Base-by-base conservation (phyloP, 2,329 filamentous ascomycete genomes). In the Emericellopsis cladophorae region DNA sequence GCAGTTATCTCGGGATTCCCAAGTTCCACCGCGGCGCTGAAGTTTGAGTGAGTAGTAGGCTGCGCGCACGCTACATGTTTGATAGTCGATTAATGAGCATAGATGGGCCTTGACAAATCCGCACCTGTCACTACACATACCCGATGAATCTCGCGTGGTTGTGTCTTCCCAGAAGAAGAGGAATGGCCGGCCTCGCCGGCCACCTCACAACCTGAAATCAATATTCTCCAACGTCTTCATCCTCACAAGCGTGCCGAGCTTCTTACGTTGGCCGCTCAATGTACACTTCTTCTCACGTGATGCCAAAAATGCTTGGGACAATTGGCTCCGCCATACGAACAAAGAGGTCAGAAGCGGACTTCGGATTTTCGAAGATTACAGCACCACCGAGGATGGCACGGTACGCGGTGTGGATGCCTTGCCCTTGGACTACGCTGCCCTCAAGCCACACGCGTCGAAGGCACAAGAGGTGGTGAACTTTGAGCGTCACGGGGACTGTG, bases 91-190 rank as follows among this genome's bases (percentile, higher is more conserved):
- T 49, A 32, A 42, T 40, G 11, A 23, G n/a, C 38, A 8, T 32
- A 90, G 85, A 68, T 95, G 90, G 90, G 89, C 90, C 32, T 82
- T 93, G 70, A 85, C 85, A 48, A 88, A 96, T 55, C 77, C 88
- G 2, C 83, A 92, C 54, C 58, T 81, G 29, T 89, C 89, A 5
- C 67, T 82, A 29, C 88, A 94, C 55, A 87, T 95, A 43, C 72
- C 82, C 11, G 60, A 70, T 11, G 67, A 72, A 26, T 70, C 76
- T 33, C 70, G 79, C n/a, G 66, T 84, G 31, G 65, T 71, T 2
- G 54, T 69, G 37, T 59, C 73, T 51, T 74, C 63, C 0, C 57
- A 61, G 40, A 64, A 54, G 39, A 79, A 75, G 55, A 60, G 60
- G 39, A 72, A 67, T 29, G 70, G 72, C 10, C 71, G 67, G 14